Percentiles rank a stretch among this genome's conserved stretches.
Evolutionary conservation across 768 basidiomycete species (phyloP).

Genomic region (Kwoniella shandongensis): DNA sequence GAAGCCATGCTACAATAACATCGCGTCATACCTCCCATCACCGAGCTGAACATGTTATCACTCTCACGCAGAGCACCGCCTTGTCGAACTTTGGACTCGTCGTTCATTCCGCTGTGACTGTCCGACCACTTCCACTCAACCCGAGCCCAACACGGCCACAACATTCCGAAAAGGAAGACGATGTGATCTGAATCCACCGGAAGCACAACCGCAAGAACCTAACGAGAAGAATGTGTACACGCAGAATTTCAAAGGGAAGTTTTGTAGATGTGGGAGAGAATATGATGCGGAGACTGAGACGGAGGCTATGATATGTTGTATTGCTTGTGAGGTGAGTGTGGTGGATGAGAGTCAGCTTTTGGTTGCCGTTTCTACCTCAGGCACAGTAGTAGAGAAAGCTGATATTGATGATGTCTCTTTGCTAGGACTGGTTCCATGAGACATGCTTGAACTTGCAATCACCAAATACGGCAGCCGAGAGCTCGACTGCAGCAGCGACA

Average conservation of each 20-base stretch:
- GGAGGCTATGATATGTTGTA: slow-evolving; percentile 51
- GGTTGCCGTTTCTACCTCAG: background rate
- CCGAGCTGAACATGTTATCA: slow-evolving; percentile 11
- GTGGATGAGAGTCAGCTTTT: background rate
- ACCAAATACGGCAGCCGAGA: background rate
- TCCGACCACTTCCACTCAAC: slow-evolving; percentile 32
- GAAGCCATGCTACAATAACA: too few species aligned
- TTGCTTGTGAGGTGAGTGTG: slow-evolving; percentile 51
- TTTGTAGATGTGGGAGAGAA: slow-evolving; percentile 49
- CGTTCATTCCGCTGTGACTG: slow-evolving; percentile 51
- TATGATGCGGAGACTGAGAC: slow-evolving; percentile 51
- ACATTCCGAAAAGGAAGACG: slow-evolving; percentile 17
- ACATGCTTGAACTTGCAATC: slow-evolving; percentile 41
- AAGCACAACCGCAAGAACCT: slow-evolving; percentile 31
- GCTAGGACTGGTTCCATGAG: slow-evolving; percentile 52
- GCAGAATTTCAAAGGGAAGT: slow-evolving; percentile 44
- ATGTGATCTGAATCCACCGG: slow-evolving; percentile 35
- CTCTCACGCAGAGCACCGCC: slow-evolving; percentile 36
- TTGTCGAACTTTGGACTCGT: slow-evolving; percentile 50
- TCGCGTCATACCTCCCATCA: too few species aligned
- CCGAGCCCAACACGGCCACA: slow-evolving; percentile 13
- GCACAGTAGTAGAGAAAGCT: background rate
- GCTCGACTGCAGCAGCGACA: too few species aligned
- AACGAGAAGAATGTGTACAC: slow-evolving; percentile 46
- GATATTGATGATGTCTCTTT: background rate